Percentiles rank a stretch among this genome's conserved stretches.
Evolutionary conservation across 2,329 filamentous ascomycete species (phyloP).

Genomic region (Amauroascus niger): DNA sequence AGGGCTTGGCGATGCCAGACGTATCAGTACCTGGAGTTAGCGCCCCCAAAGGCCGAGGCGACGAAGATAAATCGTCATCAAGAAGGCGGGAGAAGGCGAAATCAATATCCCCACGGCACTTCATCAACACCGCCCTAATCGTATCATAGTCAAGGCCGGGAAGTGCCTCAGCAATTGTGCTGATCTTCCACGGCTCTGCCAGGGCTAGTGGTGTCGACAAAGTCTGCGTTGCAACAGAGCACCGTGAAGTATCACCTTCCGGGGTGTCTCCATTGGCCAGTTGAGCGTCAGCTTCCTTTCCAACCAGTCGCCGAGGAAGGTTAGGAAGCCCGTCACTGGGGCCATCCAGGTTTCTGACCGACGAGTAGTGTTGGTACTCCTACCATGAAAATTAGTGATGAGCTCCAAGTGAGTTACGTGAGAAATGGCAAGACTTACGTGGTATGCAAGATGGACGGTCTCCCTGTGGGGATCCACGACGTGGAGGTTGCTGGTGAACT

Average conservation of each 20-base stretch:
- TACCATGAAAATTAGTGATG: slow-evolving; percentile 26
- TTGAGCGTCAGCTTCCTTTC: background rate
- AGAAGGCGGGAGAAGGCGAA: slow-evolving; percentile 45
- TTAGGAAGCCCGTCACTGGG: slow-evolving; percentile 49
- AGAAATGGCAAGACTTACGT: slow-evolving; percentile 39
- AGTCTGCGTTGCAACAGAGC: slow-evolving; percentile 8
- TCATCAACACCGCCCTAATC: slow-evolving; percentile 45
- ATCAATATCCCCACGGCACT: slow-evolving; percentile 46
- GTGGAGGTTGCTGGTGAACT: slow-evolving; percentile 38
- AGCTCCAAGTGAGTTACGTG: background rate
- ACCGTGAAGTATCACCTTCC: background rate
- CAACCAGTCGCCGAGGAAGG: slow-evolving; percentile 26
- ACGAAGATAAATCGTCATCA: slow-evolving; percentile 33
- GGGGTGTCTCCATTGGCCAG: background rate
- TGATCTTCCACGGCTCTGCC: slow-evolving; percentile 48
- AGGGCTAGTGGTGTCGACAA: slow-evolving; percentile 28
- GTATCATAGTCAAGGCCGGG: slow-evolving; percentile 42
- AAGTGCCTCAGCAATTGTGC: slow-evolving; percentile 43
- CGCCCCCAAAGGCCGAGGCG: slow-evolving; percentile 1
- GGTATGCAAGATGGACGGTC: slow-evolving; percentile 51
- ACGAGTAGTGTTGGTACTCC: slow-evolving; percentile 58
- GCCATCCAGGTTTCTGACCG: slow-evolving; percentile 51
- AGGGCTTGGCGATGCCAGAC: slow-evolving; percentile 9
- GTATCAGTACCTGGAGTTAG: slow-evolving; percentile 1
- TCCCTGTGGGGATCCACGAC: slow-evolving; percentile 28